phyloP scores from a whole-genome alignment of 768 basidiomycete genomes.

The Lactarius trivialis region DNA sequence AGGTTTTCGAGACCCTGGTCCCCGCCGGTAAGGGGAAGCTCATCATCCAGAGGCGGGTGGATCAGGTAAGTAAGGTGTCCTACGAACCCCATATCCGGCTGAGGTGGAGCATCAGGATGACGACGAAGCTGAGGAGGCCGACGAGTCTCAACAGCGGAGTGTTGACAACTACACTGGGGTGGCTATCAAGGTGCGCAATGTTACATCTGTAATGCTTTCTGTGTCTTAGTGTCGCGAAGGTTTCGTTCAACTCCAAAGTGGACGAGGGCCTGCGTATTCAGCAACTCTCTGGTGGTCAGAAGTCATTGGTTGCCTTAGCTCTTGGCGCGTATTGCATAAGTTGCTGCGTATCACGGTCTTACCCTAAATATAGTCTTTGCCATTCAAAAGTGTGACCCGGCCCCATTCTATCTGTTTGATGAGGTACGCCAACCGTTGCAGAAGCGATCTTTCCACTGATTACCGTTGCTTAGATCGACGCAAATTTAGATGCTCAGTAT shows the following conservation, averaged over 20 bases:
- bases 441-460: background rate
- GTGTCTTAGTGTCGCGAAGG: slow-evolving; percentile 38
- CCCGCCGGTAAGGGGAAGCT: slow-evolving; percentile 87
- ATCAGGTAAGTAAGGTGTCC: slow-evolving; percentile 47
- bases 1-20: slow-evolving; percentile 94
- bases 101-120: slow-evolving; percentile 46
- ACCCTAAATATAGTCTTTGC: slow-evolving; percentile 69
- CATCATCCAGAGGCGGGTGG: slow-evolving; percentile 88
- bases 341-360: background rate
- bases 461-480: slow-evolving; percentile 66
- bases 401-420: slow-evolving; percentile 99
- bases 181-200: slow-evolving; percentile 72
- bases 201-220: background rate
- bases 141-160: slow-evolving; percentile 63
- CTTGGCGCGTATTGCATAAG: slow-evolving; percentile 46
- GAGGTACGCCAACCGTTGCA: slow-evolving; percentile 44
- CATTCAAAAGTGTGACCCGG: slow-evolving; percentile 98
- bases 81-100: background rate
- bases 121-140: slow-evolving; percentile 63
- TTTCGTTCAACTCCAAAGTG: slow-evolving; percentile 97
- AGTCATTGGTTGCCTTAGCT: slow-evolving; percentile 92
- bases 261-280: slow-evolving; percentile 96
- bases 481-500: slow-evolving; percentile 95
- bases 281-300: slow-evolving; percentile 95
- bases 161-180: slow-evolving; percentile 97